phyloP scores from a whole-genome alignment of 2,329 filamentous ascomycete species.

The Pestalotiopsis fici region DNA sequence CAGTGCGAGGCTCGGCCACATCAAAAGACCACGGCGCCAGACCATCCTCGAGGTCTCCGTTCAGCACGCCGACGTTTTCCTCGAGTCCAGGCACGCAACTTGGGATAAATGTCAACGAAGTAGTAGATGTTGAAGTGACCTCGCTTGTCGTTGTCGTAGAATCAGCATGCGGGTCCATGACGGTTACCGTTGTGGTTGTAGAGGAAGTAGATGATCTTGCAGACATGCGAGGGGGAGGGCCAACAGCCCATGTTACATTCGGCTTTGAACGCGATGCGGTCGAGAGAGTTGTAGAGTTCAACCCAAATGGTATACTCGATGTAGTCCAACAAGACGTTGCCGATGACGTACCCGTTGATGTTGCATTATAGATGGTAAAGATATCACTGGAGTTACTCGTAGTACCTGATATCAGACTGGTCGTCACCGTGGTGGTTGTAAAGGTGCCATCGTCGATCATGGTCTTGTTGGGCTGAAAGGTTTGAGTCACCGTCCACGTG shows the following conservation, averaged over 20 bases:
- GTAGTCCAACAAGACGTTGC: background rate
- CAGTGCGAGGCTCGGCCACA: background rate
- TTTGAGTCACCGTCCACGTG: background rate
- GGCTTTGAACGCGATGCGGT: background rate
- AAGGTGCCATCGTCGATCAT: background rate
- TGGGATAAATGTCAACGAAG: background rate
- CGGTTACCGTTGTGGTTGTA: background rate
- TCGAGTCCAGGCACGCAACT: background rate
- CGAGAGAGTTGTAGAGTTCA: background rate
- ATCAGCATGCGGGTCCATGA: background rate
- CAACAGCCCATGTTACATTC: background rate
- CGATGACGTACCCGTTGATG: background rate
- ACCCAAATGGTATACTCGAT: background rate
- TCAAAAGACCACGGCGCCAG: slow-evolving; percentile 1
- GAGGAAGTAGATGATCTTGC: background rate
- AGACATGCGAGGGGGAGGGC: background rate
- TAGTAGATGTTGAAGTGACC: background rate
- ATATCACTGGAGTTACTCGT: background rate
- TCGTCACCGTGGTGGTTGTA: background rate
- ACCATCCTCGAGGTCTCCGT: slow-evolving; percentile 4
- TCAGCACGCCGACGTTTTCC: background rate
- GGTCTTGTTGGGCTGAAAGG: background rate
- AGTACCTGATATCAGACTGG: background rate
- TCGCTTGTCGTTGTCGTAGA: background rate
- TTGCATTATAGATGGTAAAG: background rate